phyloP scores from a whole-genome alignment of 2,329 filamentous ascomycete genomes.

The Ophiostoma angusticollis region DNA sequence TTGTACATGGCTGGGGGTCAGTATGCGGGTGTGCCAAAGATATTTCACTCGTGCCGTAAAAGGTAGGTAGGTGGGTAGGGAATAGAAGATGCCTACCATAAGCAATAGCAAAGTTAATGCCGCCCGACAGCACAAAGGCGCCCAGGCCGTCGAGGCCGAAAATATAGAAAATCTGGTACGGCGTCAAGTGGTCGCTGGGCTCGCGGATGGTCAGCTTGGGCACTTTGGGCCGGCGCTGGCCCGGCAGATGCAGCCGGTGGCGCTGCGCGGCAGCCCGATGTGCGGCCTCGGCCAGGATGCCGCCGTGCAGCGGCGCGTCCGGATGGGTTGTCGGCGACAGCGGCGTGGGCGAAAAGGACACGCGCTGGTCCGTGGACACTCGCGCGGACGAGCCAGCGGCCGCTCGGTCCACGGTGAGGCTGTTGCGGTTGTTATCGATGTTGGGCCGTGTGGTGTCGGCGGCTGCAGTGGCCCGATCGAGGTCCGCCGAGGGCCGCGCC shows the following conservation, averaged over 20 bases:
- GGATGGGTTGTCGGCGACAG: neutral
- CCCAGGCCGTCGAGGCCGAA: constrained; percentile 34
- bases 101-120: constrained; percentile 39
- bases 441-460: neutral
- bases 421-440: neutral
- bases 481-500: constrained; percentile 11
- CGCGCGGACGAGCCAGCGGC: neutral
- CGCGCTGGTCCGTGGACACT: neutral
- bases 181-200: constrained; percentile 28
- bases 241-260: neutral
- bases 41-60: too few species aligned
- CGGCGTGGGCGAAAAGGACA: neutral
- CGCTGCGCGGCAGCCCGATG: constrained; percentile 6
- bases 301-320: neutral
- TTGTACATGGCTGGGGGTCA: constrained; percentile 34
- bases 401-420: neutral
- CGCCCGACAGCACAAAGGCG: constrained; percentile 33
- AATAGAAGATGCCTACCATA: constrained; percentile 27
- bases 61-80: neutral
- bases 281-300: constrained; percentile 12
- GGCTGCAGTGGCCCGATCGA: constrained; percentile 9
- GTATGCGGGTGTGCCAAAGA: too few species aligned
- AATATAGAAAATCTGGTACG: constrained; percentile 35
- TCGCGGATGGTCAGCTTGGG: constrained; percentile 14
- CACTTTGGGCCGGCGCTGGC: constrained; percentile 7